Evolutionary conservation across 2,329 filamentous ascomycete species (phyloP).

Genomic region (Beauveria bassiana): DNA sequence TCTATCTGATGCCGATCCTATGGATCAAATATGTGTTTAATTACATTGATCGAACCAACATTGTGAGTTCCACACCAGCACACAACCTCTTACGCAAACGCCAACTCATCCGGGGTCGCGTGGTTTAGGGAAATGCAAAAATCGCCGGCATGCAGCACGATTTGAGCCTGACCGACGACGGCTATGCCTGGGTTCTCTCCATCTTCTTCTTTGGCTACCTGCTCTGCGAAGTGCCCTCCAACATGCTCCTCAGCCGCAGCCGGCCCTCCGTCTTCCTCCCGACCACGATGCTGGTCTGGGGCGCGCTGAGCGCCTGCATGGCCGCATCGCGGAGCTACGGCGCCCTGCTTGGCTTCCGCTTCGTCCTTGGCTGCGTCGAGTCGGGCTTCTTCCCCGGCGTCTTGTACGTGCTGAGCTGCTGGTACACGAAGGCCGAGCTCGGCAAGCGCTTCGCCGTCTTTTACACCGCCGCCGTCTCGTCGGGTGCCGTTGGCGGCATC

Average conservation of each 20-base stretch:
- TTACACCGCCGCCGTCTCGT: constrained; percentile 44
- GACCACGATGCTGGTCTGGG: constrained; percentile 45
- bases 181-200: constrained; percentile 49
- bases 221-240: constrained; percentile 47
- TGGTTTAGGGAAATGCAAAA: constrained; percentile 44
- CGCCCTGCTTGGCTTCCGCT: constrained; percentile 38
- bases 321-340: constrained; percentile 41
- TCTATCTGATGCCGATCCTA: constrained; percentile 40
- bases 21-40: constrained; percentile 36
- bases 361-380: constrained; percentile 47
- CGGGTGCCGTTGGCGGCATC: constrained; percentile 51
- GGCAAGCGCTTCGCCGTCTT: constrained; percentile 48
- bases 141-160: constrained; percentile 46
- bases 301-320: constrained; percentile 44
- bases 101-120: constrained; percentile 56
- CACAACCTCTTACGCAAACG: constrained; percentile 13
- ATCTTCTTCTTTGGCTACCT: constrained; percentile 53
- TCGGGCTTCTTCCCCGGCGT: constrained; percentile 51
- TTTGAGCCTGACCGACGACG: constrained; percentile 35
- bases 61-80: constrained; percentile 14
- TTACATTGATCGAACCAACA: constrained; percentile 23
- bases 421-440: constrained; percentile 49
- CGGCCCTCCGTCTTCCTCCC: constrained; percentile 47
- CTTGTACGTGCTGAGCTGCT: constrained; percentile 47
- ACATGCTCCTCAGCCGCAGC: constrained; percentile 45